Conservation (phyloP, 306 rosid species). For the Pyrus communis region DNA sequence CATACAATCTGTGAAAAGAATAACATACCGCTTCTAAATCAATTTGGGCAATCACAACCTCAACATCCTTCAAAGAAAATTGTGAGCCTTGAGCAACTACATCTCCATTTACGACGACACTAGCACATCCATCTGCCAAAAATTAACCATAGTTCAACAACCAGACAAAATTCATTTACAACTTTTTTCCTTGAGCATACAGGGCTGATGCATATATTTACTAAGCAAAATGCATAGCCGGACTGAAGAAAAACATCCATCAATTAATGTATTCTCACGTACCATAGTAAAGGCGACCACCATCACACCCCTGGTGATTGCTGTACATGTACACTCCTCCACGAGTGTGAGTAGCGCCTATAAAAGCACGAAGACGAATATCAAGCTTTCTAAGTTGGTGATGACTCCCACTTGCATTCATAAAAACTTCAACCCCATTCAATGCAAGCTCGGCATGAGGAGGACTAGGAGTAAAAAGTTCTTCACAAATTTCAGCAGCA, state of each 20-base stretch:
- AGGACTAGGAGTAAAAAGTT: slow-evolving; percentile 67
- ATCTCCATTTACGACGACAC: slow-evolving; percentile 83
- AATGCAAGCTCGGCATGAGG: slow-evolving; percentile 89
- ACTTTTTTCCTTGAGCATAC: not conserved
- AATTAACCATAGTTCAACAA: not conserved
- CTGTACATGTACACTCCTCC: slow-evolving; percentile 97
- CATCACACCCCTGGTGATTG: slow-evolving; percentile 95
- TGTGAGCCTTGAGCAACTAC: slow-evolving; percentile 92
- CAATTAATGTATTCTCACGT: slow-evolving; percentile 5
- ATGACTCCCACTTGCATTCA: slow-evolving; percentile 99
- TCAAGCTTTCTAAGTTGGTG: slow-evolving; percentile 97
- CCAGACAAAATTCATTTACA: not conserved
- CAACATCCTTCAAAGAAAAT: slow-evolving; percentile 86
- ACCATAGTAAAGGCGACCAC: slow-evolving; percentile 96
- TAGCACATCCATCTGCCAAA: slow-evolving; percentile 81
- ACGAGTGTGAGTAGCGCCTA: slow-evolving; percentile 77
- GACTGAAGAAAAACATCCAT: not conserved
- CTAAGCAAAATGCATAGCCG: not conserved
- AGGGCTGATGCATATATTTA: not conserved
- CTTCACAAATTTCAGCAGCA: slow-evolving; percentile 96
- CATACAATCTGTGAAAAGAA: slow-evolving; percentile 6
- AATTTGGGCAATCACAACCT: slow-evolving; percentile 76
- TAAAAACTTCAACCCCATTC: slow-evolving; percentile 94
- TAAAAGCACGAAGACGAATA: slow-evolving; percentile 81
- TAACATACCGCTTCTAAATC: slow-evolving; percentile 85